Evolutionary conservation across 768 basidiomycete species (phyloP), one percentile per base, ranked within the genome.

Genomic region (Omphalotus guepiniiformis): DNA sequence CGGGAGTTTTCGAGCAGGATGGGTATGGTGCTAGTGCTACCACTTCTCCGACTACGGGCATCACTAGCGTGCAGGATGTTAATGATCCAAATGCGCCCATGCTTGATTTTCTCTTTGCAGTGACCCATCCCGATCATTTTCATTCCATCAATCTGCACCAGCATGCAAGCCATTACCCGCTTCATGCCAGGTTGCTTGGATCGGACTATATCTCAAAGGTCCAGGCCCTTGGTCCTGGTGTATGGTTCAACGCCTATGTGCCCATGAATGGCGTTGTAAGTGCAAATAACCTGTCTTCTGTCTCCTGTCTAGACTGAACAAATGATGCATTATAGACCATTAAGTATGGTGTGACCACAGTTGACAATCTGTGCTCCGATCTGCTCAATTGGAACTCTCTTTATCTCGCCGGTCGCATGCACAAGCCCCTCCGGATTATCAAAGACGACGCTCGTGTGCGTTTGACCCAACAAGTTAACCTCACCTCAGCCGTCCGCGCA

Each of bases 81-180:
- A 56, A 54, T 39, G 59, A 60, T 18, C 58, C 57, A 11, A 65
- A 70, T 15, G 63, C 58, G 29, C 93, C 93, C 0, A 90, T 98
- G 88, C 78, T 97, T 18, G 96, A 99, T 66, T 96, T 98, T 58
- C 80, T 99, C 65, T 91, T 99, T 63, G 94, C 93, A 0, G 95
- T 97, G 37, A 90, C 92, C 2, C 93, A 96, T 56, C 76, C 96
- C 0, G 79, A 77, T 11, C 92, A 96, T 59, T 99, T 94, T 73
- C 96, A 98, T 64, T 88, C 84, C 23, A 89, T 93, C 64, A 99
- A 99, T 64, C 85, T 98, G 81, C 78, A 85, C 41, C 92, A 94
- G 65, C 77, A 86, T 59, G 93, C 95, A 0, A 74, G 79, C 6
- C 96, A 99, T 67, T 99, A 99, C 62, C 86, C 95, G 0, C 60